Conservation (phyloP, 352 stramenopile species). For the Blastocystis sp. region DNA sequence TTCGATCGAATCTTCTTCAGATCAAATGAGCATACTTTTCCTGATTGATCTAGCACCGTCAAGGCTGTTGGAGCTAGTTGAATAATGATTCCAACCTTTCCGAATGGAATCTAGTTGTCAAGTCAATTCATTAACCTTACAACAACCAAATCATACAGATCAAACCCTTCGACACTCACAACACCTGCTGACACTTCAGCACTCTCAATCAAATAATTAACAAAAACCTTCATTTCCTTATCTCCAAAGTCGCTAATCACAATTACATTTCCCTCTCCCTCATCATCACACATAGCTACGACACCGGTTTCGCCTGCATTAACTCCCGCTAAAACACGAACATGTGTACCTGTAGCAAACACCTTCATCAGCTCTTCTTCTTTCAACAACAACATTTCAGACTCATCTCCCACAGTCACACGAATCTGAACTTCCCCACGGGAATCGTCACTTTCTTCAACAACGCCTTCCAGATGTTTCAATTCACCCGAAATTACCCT, state of each 20-base stretch:
- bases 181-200: conserved; percentile 14
- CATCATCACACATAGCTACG: conserved; percentile 7
- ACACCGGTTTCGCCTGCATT: conserved; percentile 65
- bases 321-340: conserved; percentile 62
- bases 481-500: conserved; percentile 61
- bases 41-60: conserved; percentile 31
- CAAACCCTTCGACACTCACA: conserved; percentile 50
- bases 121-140: neutral
- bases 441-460: conserved; percentile 33
- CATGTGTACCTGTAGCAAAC: conserved; percentile 59
- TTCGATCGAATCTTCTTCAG: conserved; percentile 42
- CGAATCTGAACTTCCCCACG: conserved; percentile 27
- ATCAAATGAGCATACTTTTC: conserved; percentile 41
- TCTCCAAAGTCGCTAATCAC: conserved; percentile 56
- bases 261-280: neutral
- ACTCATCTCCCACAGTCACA: conserved; percentile 60
- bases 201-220: conserved; percentile 33
- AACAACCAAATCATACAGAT: conserved; percentile 39
- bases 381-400: conserved; percentile 53
- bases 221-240: conserved; percentile 53
- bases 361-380: conserved; percentile 62
- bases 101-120: conserved; percentile 1
- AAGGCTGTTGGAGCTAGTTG: conserved; percentile 2
- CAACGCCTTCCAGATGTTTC: conserved; percentile 65
- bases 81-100: conserved; percentile 54